Base-by-base conservation (phyloP, 2,329 filamentous ascomycete genomes). In the Stagonosporopsis tanaceti region DNA sequence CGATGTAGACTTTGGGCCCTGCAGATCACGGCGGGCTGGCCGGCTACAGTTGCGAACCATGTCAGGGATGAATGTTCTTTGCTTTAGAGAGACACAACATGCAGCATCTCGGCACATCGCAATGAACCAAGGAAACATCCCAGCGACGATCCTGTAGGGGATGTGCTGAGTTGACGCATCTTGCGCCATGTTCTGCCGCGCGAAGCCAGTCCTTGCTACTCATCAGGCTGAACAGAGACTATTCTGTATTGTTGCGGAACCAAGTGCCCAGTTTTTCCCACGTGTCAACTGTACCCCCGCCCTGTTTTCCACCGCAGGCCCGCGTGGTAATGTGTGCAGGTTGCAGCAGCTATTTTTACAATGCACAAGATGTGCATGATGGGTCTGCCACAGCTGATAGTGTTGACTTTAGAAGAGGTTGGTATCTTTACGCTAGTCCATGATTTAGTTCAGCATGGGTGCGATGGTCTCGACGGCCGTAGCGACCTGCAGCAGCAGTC, bases 71-170 rank as follows among this genome's bases (percentile, higher is more conserved):
- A n/a, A 48, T 38, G 7, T 22, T 35, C 14, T 45, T 12, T 38
- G 32, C 32, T 27, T 6, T 25, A 39, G 41, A 24, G 17, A 17
- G 17, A n/a, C 35, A 34, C 27, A 6, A 22, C 24, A 34, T 39
- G 32, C 24, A 47, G 22, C 37, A 44, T 34, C 34, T 50, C 46
- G 41, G 46, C 47, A 46, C 34, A 15, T 56, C 6, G 32, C 46
- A 27, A 17, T 27, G 27, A 11, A 35, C 28, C 6, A 27, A 20
- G 22, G 14, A 22, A 34, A n/a, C n/a, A 37, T 41, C 25, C 22
- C 17, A 6, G 22, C 11, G 32, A 46, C 27, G 53, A 39, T 11
- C 35, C 14, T 38, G 38, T 44, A 24, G 47, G 9, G 40, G 27
- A 46, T 24, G 6, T 47, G 32, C 39, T 41, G 28, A 32, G 14